Base-by-base conservation (phyloP, 495 filamentous ascomycete species). In the Neurospora sp. region DNA sequence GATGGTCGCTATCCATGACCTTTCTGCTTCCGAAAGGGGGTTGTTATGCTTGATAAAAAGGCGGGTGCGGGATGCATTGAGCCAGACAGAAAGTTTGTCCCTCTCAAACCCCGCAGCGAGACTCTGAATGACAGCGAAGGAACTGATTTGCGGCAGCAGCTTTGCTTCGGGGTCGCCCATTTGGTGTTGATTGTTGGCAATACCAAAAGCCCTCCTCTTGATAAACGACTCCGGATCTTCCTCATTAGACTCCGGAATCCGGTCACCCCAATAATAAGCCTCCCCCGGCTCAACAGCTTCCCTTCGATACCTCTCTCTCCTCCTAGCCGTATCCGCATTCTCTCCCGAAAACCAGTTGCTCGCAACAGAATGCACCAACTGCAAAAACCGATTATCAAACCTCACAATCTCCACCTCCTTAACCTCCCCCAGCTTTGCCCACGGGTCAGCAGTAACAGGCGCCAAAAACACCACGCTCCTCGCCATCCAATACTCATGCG, bases 401-500 rank as follows among this genome's bases (percentile, higher is more conserved):
- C 48, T 2, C 48, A 59, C 0, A 14, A 59, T 59, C 11, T 59
- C 48, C 48, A 59, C 48, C 48, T 23, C 46, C 20, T 5, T 2
- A 4, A 54, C 4, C 46, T 54, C 20, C 10, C 46, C 46, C 10
- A 20, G 46, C 20, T 12, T 1, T 11, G 46, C 48, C 20, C 1
- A 4, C 0, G 48, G 70, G 7, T 44, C 70, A 5, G 31, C 7
- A 27, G 70, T 71, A 9, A 71, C 39, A 27, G 70, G 70, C 38
- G 39, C 39, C 31, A 39, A 27, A 41, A 71, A 71, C 20, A 71
- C 41, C 9, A 40, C n/a, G 0, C 16, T 1, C 18, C 20, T 20
- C 39, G 38, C 70, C 70, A 71, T 71, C 70, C 70, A 44, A 0
- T 40, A 71, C 70, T 71, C 70, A 16, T 71, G 70, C 35, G 70